Base-by-base conservation (phyloP, 1,139 yeast species). In the Hyphopichia khmerensis region DNA sequence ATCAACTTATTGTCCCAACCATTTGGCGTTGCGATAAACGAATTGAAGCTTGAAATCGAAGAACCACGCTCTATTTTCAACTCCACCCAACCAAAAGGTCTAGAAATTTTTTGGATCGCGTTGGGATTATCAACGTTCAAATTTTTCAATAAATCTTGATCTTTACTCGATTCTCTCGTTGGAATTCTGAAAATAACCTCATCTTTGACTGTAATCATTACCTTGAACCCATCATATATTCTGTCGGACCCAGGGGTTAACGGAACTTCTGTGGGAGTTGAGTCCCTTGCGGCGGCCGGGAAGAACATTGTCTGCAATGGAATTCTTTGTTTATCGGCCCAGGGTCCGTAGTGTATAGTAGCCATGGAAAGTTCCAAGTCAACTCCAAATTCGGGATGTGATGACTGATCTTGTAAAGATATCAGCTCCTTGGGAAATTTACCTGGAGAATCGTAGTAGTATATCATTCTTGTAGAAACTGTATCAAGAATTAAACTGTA, bases 1-100 rank as follows among this genome's bases (percentile, higher is more conserved):
- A 67, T 60, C 6, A 87, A 51, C 2, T 54, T 59, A 47, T 85
- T 85, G 21, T 73, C 69, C 73, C 79, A 85, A 0, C 96, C 96
- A 2, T 66, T 57, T 3, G 62, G 64, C 0, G 78, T 68, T 0
- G 91, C 79, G 4, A 79, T 62, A 50, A 80, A 73, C 0, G 87
- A 79, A 1, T 77, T 64, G 30, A 68, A 72, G 33, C 71, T 62
- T 3, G 72, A 59, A 1, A 84, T 56, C 1, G 71, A 70, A 0
- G 95, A 79, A 0, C 75, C 79, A 24, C 73, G 71, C 1, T 73
- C 74, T 40, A 84, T 65, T 46, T 83, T 84, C 17, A 90, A 48
- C 55, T 91, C 97, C 4, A 93, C 50, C 99, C 99, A 93, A 0
- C 97, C 98, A 68, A 86, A 93, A 0, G 96, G 86, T 32, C 89